Percentiles rank a stretch among this genome's conserved stretches.
phyloP scores from a whole-genome alignment of 495 filamentous ascomycete genomes.

The Tricharina praecox region DNA sequence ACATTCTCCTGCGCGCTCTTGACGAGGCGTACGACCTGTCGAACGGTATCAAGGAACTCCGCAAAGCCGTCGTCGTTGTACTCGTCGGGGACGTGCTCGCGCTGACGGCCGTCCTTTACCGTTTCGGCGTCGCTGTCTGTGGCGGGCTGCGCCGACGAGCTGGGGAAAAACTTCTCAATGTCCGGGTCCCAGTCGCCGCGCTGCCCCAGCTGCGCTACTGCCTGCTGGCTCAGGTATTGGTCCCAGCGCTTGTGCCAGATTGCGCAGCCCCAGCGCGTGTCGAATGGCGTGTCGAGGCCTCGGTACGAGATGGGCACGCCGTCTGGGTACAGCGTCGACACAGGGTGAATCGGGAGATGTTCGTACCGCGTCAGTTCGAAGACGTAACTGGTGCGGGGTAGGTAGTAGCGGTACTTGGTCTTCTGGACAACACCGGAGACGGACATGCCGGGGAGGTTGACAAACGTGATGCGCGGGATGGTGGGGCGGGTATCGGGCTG shows the following conservation, averaged over 20 bases:
- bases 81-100: too few relatives aligned
- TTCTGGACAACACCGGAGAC: conserved; percentile 20
- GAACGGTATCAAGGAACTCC: neutral
- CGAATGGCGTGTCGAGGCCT: conserved; percentile 10
- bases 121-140: neutral
- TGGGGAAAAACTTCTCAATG: conserved; percentile 14
- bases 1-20: neutral
- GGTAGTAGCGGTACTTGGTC: conserved; percentile 23
- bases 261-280: conserved; percentile 21
- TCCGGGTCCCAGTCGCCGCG: conserved; percentile 18
- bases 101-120: too few relatives aligned
- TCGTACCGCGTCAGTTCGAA: conserved; percentile 26
- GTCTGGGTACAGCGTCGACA: conserved; percentile 9
- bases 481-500: conserved; percentile 15
- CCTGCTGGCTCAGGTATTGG: conserved; percentile 14
- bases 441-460: conserved; percentile 19
- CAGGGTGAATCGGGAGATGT: conserved; percentile 11
- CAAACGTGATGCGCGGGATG: conserved; percentile 16
- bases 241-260: conserved; percentile 16
- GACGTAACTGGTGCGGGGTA: conserved; percentile 15
- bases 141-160: neutral
- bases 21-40: neutral
- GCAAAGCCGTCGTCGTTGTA: too few relatives aligned
- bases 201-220: conserved; percentile 7
- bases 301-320: conserved; percentile 16